Percentiles rank a stretch among this genome's conserved stretches.
Evolutionary conservation across 2,329 filamentous ascomycete genomes (phyloP).

Genomic region (Cordyceps javanica): DNA sequence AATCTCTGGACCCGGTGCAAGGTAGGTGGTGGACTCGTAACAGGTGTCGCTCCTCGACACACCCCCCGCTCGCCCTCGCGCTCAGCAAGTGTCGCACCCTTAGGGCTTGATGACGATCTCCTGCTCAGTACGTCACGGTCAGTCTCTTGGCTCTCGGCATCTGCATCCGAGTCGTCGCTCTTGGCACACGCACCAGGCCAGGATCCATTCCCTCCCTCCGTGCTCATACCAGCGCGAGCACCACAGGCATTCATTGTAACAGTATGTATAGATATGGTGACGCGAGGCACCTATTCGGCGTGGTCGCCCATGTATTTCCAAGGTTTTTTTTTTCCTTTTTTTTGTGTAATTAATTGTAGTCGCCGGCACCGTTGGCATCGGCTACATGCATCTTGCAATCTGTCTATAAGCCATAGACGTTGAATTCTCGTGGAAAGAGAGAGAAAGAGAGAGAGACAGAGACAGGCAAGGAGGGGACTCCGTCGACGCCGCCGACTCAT

Average conservation of each 20-base stretch:
- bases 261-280: too few species aligned
- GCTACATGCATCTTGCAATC: too few species aligned
- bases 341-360: too few species aligned
- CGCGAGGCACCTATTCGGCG: neutral
- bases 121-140: constrained; percentile 10
- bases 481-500: too few species aligned
- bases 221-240: neutral
- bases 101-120: constrained; percentile 6
- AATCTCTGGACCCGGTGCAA: neutral
- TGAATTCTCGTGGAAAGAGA: too few species aligned
- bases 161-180: constrained; percentile 12
- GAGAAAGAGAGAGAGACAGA: too few species aligned
- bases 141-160: constrained; percentile 14
- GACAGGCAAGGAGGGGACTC: too few species aligned
- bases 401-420: too few species aligned
- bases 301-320: too few species aligned
- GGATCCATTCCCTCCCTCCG: neutral
- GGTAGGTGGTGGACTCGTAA: neutral
- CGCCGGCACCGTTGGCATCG: too few species aligned
- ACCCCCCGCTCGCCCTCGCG: constrained; percentile 5
- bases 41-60: neutral
- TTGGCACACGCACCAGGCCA: constrained; percentile 6
- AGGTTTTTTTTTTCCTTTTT: too few species aligned
- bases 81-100: neutral
- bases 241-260: neutral